Percentiles rank a stretch among this genome's conserved stretches.
These are phyloP conservation scores for Didymosphaeria variabile DNA, from an alignment of 2,329 filamentous ascomycete species.

Conservation along the genomic window DNA sequence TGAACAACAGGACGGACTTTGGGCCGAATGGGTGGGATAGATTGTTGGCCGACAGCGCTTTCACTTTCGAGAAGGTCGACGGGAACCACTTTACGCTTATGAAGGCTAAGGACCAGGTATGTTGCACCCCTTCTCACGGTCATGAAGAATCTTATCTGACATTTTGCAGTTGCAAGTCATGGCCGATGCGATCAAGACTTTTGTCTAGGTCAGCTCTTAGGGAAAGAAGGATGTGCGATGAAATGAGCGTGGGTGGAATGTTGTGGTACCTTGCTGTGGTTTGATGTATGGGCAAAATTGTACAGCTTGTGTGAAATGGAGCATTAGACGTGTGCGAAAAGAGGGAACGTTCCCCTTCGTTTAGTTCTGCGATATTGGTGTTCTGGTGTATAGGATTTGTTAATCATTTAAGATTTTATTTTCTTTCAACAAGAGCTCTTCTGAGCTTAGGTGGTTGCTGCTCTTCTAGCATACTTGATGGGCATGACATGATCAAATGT, in stretches of 20 bases:
- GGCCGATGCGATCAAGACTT: slow-evolving; percentile 9
- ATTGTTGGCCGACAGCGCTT: slow-evolving; percentile 46
- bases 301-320: background rate
- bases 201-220: background rate
- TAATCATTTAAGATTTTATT: background rate
- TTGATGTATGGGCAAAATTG: background rate
- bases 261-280: background rate
- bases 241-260: background rate
- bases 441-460: too few relatives aligned
- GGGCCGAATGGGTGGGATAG: slow-evolving; percentile 59
- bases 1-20: slow-evolving; percentile 59
- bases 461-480: too few relatives aligned
- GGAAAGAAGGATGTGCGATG: background rate
- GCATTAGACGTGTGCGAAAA: slow-evolving; percentile 1
- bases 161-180: slow-evolving; percentile 2
- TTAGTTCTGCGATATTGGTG: background rate
- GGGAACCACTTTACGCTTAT: slow-evolving; percentile 55
- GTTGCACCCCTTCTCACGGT: background rate
- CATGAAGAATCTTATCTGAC: background rate
- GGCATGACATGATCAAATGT: too few relatives aligned
- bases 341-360: background rate
- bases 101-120: slow-evolving; percentile 25
- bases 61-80: slow-evolving; percentile 42
- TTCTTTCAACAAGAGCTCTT: background rate
- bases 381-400: background rate